Conservation (phyloP, 768 basidiomycete genomes). For the Royoungia palumana region DNA sequence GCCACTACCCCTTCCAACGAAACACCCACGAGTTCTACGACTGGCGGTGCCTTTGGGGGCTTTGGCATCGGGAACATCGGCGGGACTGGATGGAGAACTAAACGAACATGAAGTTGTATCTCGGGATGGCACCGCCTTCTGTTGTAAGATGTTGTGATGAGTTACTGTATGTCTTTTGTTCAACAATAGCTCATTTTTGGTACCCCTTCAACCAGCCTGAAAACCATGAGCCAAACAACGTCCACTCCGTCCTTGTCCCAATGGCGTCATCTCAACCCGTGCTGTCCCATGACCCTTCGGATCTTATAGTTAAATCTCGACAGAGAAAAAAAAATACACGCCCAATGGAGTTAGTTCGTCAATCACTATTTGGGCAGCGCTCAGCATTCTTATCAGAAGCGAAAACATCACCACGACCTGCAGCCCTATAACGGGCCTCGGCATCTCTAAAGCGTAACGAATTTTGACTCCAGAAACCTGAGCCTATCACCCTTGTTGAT, state of each 20-base stretch:
- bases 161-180: constrained; percentile 11
- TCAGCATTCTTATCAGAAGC: too few relatives aligned
- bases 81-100: constrained; percentile 23
- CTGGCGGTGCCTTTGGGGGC: constrained; percentile 45
- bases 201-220: not conserved
- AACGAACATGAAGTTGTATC: constrained; percentile 22
- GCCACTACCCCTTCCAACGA: constrained; percentile 23
- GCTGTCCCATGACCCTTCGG: too few relatives aligned
- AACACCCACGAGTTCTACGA: constrained; percentile 23
- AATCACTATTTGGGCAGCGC: too few relatives aligned
- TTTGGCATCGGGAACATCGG: constrained; percentile 47
- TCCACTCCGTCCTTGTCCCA: too few relatives aligned
- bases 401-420: too few relatives aligned
- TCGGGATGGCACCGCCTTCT: not conserved
- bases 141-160: constrained; percentile 4
- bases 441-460: too few relatives aligned
- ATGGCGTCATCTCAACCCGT: too few relatives aligned
- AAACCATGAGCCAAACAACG: too few relatives aligned
- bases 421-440: too few relatives aligned
- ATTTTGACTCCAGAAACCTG: too few relatives aligned
- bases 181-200: constrained; percentile 9
- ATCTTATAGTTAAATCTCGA: not conserved
- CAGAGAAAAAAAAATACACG: too few relatives aligned
- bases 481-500: not conserved
- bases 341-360: too few relatives aligned